Conservation (phyloP, 179 eudicot genomes). For the Vitellaria paradoxa region DNA sequence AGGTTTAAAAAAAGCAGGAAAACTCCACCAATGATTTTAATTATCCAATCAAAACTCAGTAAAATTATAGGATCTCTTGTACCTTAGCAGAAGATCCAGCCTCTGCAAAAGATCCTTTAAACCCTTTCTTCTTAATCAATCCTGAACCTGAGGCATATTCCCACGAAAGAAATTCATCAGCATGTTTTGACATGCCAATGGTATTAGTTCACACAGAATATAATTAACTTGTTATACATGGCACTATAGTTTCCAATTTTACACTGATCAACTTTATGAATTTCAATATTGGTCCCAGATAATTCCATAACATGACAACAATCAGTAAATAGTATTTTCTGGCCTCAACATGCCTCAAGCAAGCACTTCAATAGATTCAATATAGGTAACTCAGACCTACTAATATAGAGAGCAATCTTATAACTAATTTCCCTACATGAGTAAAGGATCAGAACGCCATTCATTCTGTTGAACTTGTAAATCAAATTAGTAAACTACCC, state of each 20-base stretch:
- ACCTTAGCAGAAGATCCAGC: slow-evolving; percentile 91
- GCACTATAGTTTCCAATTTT: too few relatives aligned
- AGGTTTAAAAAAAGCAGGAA: neutral
- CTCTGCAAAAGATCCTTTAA: slow-evolving; percentile 85
- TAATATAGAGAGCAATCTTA: neutral
- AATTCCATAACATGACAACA: neutral
- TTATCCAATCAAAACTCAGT: neutral
- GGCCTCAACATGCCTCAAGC: neutral
- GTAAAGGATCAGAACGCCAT: neutral
- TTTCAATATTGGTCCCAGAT: too few relatives aligned
- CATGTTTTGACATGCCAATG: neutral
- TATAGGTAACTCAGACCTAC: neutral
- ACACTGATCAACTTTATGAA: too few relatives aligned
- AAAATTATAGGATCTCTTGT: neutral
- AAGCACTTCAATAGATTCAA: neutral
- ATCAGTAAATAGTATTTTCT: neutral
- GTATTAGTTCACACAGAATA: neutral
- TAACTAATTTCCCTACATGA: neutral
- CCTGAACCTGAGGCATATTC: slow-evolving; percentile 62
- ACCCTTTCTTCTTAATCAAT: slow-evolving; percentile 72
- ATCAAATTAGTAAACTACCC: neutral
- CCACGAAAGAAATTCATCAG: neutral
- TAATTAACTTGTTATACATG: neutral
- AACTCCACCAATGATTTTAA: neutral
- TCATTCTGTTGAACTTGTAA: too few relatives aligned